Base-by-base conservation (phyloP, 2,329 filamentous ascomycete species). In the Calycina marina region DNA sequence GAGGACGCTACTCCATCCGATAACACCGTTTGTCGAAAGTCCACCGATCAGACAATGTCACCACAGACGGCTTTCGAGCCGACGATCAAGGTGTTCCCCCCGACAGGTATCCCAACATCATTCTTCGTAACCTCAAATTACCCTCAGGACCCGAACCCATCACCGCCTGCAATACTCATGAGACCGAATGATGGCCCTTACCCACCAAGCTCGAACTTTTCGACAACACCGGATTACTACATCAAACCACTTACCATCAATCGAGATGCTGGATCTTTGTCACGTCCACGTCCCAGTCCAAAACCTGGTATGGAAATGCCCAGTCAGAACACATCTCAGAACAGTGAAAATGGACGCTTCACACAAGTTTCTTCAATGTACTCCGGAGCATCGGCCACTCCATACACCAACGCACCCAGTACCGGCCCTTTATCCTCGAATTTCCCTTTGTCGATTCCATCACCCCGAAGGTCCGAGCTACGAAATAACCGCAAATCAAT, bases 1-100 rank as follows among this genome's bases (percentile, higher is more conserved):
- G 28, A 39, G 22, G 40, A 40, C 5, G 31, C 25, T 18, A 39
- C 33, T 36, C 34, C 38, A n/a, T 33, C 38, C 9, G 34, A 38
- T 22, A 35, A 38, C 16, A 30, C 31, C 3, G 41, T 37, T 37
- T 27, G 32, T 6, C 22, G 14, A 16, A 38, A 36, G 25, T 42
- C 22, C 22, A 33, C 18, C 27, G 35, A 4, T 27, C 25, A 27
- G n/a, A 27, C 12, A 4, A 4, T 27, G n/a, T 8, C 20, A 9
- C 20, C 20, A 22, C 20, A 8, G n/a, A 8, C 8, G 3, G 20
- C 20, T 22, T n/a, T 9, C 8, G n/a, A 9, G 20, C 20, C 20
- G 8, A 22, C 20, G 20, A 22, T n/a, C 31, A 32, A 18, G 15
- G 14, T 18, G 10, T 18, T 35, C 9, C 12, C 14, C 16, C 27